Conservation (phyloP, 2,329 filamentous ascomycete species). For the Cladosporium sp. region DNA sequence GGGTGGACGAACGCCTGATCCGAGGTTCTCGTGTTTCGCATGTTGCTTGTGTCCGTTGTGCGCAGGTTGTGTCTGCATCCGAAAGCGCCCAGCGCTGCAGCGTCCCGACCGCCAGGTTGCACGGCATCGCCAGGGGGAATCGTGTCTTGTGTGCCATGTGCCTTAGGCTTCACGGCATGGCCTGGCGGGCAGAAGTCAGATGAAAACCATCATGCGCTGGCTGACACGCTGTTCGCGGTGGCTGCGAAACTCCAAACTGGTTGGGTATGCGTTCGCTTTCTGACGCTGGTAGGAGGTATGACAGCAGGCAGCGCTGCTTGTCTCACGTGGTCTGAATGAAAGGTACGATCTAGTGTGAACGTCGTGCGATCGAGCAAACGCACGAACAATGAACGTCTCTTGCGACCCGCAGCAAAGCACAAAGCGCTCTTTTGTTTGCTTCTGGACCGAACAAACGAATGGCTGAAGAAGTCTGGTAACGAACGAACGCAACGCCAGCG, state of each 20-base stretch:
- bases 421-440: background rate
- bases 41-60: background rate
- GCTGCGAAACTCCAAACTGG: background rate
- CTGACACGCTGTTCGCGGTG: background rate
- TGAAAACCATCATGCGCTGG: conserved; percentile 4
- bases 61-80: background rate
- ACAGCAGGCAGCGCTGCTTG: background rate
- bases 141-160: conserved; percentile 11
- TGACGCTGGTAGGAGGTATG: conserved; percentile 2
- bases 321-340: background rate
- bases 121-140: background rate
- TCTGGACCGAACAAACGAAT: background rate
- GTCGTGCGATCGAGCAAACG: background rate
- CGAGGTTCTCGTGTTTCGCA: conserved; percentile 1
- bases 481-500: background rate
- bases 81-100: conserved; percentile 1
- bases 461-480: background rate
- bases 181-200: background rate
- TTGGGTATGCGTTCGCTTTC: background rate
- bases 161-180: conserved; percentile 7
- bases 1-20: conserved; percentile 4
- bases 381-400: background rate
- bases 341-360: background rate
- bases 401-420: too few relatives aligned
- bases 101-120: conserved; percentile 10